Evolutionary conservation across 192 early-diverging fungal genomes (phyloP).

Genomic region (Anaeromyces robustus): DNA sequence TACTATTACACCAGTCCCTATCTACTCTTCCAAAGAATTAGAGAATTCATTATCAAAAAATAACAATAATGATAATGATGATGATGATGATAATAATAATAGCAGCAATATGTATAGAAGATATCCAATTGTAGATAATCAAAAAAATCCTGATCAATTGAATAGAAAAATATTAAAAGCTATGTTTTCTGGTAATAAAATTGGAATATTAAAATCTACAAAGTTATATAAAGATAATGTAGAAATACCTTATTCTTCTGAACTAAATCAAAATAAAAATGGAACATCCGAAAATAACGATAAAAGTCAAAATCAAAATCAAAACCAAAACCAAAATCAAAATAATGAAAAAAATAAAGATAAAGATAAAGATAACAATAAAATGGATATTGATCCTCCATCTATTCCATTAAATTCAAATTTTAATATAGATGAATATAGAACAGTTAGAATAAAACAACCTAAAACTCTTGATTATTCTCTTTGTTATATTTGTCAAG

Average conservation of each 20-base stretch:
- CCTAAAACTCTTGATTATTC: background rate
- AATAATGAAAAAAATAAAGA: background rate
- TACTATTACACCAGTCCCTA: constrained; percentile 39
- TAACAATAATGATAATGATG: constrained; percentile 3
- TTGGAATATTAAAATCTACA: background rate
- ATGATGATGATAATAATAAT: background rate
- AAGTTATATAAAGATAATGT: background rate
- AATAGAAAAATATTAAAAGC: background rate
- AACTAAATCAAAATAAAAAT: too few relatives aligned
- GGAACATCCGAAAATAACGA: too few relatives aligned
- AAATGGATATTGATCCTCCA: background rate
- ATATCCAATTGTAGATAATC: constrained; percentile 49
- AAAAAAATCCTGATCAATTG: constrained; percentile 11
- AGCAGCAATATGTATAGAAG: background rate
- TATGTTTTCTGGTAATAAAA: background rate
- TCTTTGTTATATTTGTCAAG: background rate
- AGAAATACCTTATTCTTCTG: background rate
- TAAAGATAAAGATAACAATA: too few relatives aligned
- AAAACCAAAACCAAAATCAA: too few relatives aligned
- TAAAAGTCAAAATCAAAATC: too few relatives aligned
- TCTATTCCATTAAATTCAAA: too few relatives aligned
- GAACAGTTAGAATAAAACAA: background rate
- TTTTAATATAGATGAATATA: background rate
- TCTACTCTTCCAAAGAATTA: constrained; percentile 22
- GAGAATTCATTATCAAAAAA: constrained; percentile 24